Evolutionary conservation across 352 stramenopile genomes (phyloP).

Genomic region (Globisporangium viniferum): DNA sequence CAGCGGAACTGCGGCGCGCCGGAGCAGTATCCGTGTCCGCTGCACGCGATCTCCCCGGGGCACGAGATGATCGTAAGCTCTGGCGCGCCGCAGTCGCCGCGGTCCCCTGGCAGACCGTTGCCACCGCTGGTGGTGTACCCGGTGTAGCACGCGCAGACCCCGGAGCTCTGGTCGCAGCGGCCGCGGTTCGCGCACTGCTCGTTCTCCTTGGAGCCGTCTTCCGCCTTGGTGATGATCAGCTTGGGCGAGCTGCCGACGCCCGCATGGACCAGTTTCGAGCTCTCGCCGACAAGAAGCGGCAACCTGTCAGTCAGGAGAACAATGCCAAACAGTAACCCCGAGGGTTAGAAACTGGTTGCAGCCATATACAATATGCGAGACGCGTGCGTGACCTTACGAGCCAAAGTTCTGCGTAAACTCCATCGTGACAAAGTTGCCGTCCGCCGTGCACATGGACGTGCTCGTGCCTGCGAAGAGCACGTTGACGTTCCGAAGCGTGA

Average conservation of each 20-base stretch:
- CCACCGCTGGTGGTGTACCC: constrained; percentile 78
- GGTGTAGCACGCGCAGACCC: constrained; percentile 84
- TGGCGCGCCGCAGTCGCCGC: constrained; percentile 67
- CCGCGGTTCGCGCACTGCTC: constrained; percentile 74
- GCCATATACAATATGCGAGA: no score
- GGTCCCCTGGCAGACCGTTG: constrained; percentile 42
- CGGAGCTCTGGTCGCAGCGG: constrained; percentile 63
- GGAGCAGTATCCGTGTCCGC: constrained; percentile 71
- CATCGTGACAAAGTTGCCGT: constrained; percentile 67
- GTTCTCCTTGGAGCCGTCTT: constrained; percentile 91
- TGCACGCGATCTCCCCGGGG: constrained; percentile 62
- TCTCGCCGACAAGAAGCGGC: constrained; percentile 74
- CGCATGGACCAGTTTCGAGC: constrained; percentile 48
- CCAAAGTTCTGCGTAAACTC: constrained; percentile 84
- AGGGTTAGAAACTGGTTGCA: not conserved
- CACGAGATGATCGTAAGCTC: constrained; percentile 48
- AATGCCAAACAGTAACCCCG: not conserved
- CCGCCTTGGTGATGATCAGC: constrained; percentile 48
- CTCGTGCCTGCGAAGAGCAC: constrained; percentile 54
- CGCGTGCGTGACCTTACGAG: constrained; percentile 21
- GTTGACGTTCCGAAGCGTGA: constrained; percentile 53
- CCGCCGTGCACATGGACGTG: constrained; percentile 58
- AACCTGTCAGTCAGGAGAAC: constrained; percentile 19
- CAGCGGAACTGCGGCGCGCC: constrained; percentile 66
- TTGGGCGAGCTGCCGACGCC: constrained; percentile 44